phyloP scores from a whole-genome alignment of 1,139 yeast genomes.

The Suhomyces bokatorum region DNA sequence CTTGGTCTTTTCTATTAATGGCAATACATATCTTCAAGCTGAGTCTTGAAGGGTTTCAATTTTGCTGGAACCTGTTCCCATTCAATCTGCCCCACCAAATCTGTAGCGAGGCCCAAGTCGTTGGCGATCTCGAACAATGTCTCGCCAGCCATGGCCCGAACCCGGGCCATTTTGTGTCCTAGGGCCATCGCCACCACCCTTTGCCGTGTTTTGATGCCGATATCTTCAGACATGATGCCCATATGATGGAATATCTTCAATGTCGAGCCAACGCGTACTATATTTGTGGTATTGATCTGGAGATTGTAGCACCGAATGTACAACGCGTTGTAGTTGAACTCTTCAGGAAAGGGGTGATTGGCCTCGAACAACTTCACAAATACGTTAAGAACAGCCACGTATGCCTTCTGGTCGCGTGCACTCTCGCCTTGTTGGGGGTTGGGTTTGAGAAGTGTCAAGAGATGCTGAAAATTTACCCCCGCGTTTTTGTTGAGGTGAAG shows the following conservation, averaged over 20 bases:
- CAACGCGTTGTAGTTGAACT: conserved; percentile 40
- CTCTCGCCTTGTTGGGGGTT: conserved; percentile 11
- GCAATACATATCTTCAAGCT: conserved; percentile 8
- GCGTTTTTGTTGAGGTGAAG: conserved; percentile 17
- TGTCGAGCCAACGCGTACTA: conserved; percentile 32
- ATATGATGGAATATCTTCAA: conserved; percentile 40
- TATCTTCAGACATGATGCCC: conserved; percentile 11
- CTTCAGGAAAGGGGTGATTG: conserved; percentile 29
- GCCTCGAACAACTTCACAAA: conserved; percentile 44
- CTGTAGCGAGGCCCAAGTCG: conserved; percentile 16
- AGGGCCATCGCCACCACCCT: conserved; percentile 28
- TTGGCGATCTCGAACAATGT: conserved; percentile 34
- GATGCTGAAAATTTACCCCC: conserved; percentile 8
- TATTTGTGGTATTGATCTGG: conserved; percentile 48
- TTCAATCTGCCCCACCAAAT: conserved; percentile 15
- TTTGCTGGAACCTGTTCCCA: conserved; percentile 21
- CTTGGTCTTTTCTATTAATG: conserved; percentile 2
- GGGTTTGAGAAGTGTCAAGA: conserved; percentile 20
- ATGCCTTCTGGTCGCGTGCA: conserved; percentile 24
- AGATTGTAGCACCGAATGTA: conserved; percentile 58
- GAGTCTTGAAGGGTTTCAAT: conserved; percentile 7
- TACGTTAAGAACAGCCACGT: conserved; percentile 28
- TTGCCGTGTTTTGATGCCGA: conserved; percentile 17
- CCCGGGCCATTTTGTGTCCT: conserved; percentile 30
- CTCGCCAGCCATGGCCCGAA: conserved; percentile 35